Evolutionary conservation across 176 grass and related monocot species (phyloP).

Genomic region (Aechmea fasciata): DNA sequence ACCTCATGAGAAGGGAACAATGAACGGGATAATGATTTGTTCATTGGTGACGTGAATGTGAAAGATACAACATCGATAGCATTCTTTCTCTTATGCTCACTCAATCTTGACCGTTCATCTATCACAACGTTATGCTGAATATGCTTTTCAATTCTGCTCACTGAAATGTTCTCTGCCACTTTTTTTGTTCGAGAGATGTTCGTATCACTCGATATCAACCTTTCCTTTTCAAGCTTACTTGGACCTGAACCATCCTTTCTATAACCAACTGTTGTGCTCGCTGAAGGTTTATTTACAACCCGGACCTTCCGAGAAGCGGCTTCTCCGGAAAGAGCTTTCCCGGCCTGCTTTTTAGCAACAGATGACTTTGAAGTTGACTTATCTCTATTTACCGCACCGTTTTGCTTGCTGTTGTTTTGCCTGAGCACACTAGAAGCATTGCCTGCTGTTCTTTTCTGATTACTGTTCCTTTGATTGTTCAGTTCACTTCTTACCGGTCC

Average conservation of each 20-base stretch:
- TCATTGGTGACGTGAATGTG: constrained; percentile 82
- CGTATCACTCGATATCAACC: constrained; percentile 29
- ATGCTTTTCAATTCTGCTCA: constrained; percentile 41
- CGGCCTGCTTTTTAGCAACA: constrained; percentile 31
- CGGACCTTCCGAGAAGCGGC: constrained; percentile 33
- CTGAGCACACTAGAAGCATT: constrained; percentile 17
- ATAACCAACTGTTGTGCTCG: constrained; percentile 19
- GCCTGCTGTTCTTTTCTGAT: constrained; percentile 12
- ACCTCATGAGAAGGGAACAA: constrained; percentile 22
- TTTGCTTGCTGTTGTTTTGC: constrained; percentile 74
- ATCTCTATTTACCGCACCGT: constrained; percentile 24
- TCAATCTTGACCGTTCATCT: constrained; percentile 49
- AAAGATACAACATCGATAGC: constrained; percentile 87
- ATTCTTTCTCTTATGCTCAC: constrained; percentile 39
- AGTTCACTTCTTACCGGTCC: constrained; percentile 17
- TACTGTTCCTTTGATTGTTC: constrained; percentile 30
- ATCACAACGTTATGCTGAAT: constrained; percentile 77
- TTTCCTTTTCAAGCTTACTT: constrained; percentile 23
- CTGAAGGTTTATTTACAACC: constrained; percentile 22
- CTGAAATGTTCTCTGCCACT: constrained; percentile 29
- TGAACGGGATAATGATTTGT: constrained; percentile 38
- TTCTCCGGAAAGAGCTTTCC: constrained; percentile 25
- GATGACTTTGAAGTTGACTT: constrained; percentile 39
- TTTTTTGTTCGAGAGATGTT: constrained; percentile 40
- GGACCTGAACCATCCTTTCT: constrained; percentile 31